Evolutionary conservation across 768 basidiomycete species (phyloP).

Genomic region (Filobasidium floriforme): DNA sequence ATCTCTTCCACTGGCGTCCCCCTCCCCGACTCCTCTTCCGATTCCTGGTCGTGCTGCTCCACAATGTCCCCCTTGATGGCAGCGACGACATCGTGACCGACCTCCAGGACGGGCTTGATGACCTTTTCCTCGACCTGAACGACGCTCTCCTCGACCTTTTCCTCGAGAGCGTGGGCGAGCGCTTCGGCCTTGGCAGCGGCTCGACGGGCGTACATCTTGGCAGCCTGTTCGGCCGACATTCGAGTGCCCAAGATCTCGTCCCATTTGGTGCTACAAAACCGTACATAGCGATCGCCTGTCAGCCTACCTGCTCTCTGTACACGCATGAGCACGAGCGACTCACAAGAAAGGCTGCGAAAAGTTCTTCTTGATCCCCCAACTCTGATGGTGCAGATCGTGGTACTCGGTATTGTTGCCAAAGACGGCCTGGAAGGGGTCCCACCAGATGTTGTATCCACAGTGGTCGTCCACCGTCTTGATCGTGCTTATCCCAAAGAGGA

Average conservation of each 20-base stretch:
- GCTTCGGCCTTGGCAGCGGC: background rate
- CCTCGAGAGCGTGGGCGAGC: background rate
- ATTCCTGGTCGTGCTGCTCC: background rate
- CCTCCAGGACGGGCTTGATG: background rate
- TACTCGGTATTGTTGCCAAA: conserved; percentile 89
- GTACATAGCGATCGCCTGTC: background rate
- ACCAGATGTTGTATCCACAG: conserved; percentile 81
- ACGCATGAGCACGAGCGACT: conserved; percentile 23
- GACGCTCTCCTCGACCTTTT: background rate
- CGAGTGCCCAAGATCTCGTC: conserved; percentile 75
- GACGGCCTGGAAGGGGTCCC: conserved; percentile 81
- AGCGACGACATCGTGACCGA: background rate
- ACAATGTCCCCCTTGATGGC: background rate
- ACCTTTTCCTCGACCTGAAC: background rate
- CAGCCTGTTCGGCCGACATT: conserved; percentile 45
- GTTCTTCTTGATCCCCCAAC: conserved; percentile 84
- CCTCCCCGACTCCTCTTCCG: background rate
- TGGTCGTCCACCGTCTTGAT: conserved; percentile 94
- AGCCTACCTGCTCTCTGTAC: background rate
- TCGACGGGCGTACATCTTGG: conserved; percentile 3
- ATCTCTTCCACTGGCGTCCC: conserved; percentile 2
- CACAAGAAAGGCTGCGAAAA: conserved; percentile 89
- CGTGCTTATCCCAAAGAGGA: conserved; percentile 75
- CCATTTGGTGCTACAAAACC: conserved; percentile 62
- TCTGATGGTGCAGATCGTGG: conserved; percentile 97